Evolutionary conservation across 2,329 filamentous ascomycete species (phyloP).

Genomic region (Thielaviopsis musarum): DNA sequence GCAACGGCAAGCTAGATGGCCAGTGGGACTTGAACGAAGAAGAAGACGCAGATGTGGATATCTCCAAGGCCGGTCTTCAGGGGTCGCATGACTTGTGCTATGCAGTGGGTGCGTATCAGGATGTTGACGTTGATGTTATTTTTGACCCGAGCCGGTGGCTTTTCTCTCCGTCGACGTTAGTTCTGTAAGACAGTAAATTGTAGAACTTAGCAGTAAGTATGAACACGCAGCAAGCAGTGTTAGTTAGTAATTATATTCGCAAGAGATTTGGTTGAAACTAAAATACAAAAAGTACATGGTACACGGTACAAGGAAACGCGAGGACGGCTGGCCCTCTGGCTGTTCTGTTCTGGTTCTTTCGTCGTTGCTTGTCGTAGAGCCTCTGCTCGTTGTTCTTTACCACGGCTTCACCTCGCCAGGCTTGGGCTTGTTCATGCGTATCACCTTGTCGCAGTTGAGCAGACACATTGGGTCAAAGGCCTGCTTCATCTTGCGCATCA

Average conservation of each 20-base stretch:
- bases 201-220: neutral
- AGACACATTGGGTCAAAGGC: conserved; percentile 62
- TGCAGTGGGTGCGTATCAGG: conserved; percentile 53
- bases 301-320: neutral
- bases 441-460: conserved; percentile 53
- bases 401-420: conserved; percentile 28
- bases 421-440: conserved; percentile 37
- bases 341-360: neutral
- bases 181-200: neutral
- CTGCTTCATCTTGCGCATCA: conserved; percentile 74
- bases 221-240: neutral
- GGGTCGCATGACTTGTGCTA: conserved; percentile 55
- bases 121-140: conserved; percentile 49
- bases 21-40: conserved; percentile 64
- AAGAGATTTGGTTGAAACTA: neutral
- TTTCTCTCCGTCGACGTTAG: neutral
- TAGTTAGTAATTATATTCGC: neutral
- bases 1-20: conserved; percentile 41
- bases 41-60: conserved; percentile 43
- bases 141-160: conserved; percentile 42
- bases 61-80: conserved; percentile 49
- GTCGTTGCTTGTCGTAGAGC: neutral
- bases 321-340: neutral
- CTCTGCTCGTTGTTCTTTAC: conserved; percentile 17
- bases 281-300: neutral